These are phyloP conservation scores for Eragrostis nindensis DNA, from an alignment of 176 grass and related monocot species.

Conservation along the genomic window DNA sequence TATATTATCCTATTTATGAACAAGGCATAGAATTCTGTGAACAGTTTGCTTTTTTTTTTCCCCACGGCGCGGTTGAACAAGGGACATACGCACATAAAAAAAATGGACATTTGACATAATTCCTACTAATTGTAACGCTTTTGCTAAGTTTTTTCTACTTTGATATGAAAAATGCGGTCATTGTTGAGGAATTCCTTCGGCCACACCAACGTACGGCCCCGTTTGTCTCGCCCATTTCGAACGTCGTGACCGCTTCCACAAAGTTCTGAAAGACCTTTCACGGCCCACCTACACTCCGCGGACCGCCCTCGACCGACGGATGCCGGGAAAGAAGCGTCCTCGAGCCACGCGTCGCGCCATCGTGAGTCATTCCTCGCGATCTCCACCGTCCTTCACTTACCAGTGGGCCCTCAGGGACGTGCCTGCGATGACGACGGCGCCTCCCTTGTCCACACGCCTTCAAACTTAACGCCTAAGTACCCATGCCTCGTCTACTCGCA, in stretches of 20 bases:
- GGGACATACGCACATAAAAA: no score
- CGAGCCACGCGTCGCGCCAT: not conserved
- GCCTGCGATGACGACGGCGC: not conserved
- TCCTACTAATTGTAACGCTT: no score
- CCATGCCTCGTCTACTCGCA: not conserved
- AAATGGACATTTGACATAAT: no score
- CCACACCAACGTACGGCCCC: not conserved
- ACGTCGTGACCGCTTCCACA: conserved; percentile 21
- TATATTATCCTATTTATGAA: not conserved
- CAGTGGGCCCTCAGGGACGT: conserved; percentile 21
- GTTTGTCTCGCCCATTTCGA: not conserved
- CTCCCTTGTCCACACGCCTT: not conserved
- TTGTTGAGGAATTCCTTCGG: not conserved
- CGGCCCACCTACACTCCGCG: not conserved
- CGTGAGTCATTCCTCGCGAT: not conserved
- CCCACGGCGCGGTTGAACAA: no score
- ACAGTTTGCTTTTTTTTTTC: no score
- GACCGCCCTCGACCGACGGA: conserved; percentile 10
- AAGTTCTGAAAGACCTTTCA: not conserved
- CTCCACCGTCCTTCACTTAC: not conserved
- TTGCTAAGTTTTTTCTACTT: no score
- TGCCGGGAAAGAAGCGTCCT: not conserved
- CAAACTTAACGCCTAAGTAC: conserved; percentile 22
- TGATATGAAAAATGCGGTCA: not conserved
- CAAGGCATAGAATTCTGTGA: no score